Conservation (phyloP, 1,139 yeast species). For the Nakaseomyces uthaithaninus region DNA sequence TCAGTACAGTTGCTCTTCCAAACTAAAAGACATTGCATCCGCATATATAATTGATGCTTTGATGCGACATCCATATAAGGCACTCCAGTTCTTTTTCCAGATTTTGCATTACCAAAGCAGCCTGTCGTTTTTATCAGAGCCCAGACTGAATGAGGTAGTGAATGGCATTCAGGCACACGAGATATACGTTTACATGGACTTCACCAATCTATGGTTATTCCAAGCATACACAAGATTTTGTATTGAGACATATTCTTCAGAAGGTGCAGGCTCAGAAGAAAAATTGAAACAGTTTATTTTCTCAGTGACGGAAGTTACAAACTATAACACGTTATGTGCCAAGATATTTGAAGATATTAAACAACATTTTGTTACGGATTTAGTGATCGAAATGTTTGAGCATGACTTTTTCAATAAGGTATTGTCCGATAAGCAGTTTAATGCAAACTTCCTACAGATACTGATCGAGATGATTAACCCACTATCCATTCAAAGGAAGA, state of each 20-base stretch:
- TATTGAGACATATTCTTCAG: conserved; percentile 11
- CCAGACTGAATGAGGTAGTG: not conserved
- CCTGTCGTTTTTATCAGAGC: not conserved
- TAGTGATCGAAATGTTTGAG: conserved; percentile 22
- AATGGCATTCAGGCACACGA: conserved; percentile 6
- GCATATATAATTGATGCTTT: conserved; percentile 15
- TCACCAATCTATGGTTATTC: conserved; percentile 29
- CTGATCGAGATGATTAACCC: conserved; percentile 22
- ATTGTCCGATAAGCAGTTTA: conserved; percentile 10
- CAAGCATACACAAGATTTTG: conserved; percentile 25
- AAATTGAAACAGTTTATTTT: conserved; percentile 16
- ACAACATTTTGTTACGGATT: conserved; percentile 13
- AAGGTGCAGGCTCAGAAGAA: conserved; percentile 5
- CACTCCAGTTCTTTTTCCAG: conserved; percentile 15
- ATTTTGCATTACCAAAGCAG: conserved; percentile 13
- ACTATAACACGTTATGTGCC: conserved; percentile 23
- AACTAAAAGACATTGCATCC: conserved; percentile 12
- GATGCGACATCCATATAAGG: conserved; percentile 8
- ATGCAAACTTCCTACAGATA: conserved; percentile 15
- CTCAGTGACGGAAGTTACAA: conserved; percentile 18
- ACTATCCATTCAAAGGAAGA: conserved; percentile 20
- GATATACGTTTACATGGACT: conserved; percentile 21
- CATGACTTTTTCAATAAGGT: conserved; percentile 22
- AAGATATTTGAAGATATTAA: conserved; percentile 24
- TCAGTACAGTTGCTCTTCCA: conserved; percentile 19